Conservation (phyloP, 805 yeast genomes). For the Ogataea methanolica region DNA sequence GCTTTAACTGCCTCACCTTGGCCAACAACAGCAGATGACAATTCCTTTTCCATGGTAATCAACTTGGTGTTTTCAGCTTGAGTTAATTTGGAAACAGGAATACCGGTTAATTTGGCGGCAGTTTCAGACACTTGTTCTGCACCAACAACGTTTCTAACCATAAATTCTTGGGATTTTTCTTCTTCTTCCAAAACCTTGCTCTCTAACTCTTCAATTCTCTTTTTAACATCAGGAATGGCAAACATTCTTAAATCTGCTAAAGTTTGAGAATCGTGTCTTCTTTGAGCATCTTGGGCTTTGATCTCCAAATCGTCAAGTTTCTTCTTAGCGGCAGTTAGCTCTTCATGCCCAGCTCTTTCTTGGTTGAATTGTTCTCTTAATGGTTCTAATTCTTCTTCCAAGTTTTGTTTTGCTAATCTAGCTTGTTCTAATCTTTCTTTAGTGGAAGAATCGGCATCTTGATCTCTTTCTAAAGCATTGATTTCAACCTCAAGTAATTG, state of each 20-base stretch:
- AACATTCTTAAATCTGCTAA: conserved; percentile 96
- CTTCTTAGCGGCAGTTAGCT: conserved; percentile 82
- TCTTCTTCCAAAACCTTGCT: conserved; percentile 70
- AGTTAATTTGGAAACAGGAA: conserved; percentile 89
- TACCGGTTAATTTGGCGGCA: conserved; percentile 65
- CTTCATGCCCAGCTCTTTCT: conserved; percentile 89
- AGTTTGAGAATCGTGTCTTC: conserved; percentile 90
- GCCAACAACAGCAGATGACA: conserved; percentile 84
- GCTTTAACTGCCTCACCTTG: conserved; percentile 95
- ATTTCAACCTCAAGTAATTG: conserved; percentile 93
- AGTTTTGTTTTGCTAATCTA: conserved; percentile 68
- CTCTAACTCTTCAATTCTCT: conserved; percentile 73
- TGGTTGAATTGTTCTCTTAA: conserved; percentile 77
- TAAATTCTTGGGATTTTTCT: conserved; percentile 40
- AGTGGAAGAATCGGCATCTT: conserved; percentile 76
- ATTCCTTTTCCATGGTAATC: conserved; percentile 88
- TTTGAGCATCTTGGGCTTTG: conserved; percentile 94
- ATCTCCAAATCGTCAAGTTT: conserved; percentile 87
- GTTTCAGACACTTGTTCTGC: conserved; percentile 54
- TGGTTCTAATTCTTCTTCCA: conserved; percentile 83
- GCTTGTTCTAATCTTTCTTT: conserved; percentile 83
- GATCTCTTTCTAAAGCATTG: conserved; percentile 94
- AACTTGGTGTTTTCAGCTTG: conserved; percentile 94
- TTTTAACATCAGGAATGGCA: conserved; percentile 90
- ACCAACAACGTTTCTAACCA: conserved; percentile 88